phyloP scores from a whole-genome alignment of 108 stramenopile species.

The Conticribra guillardii region DNA sequence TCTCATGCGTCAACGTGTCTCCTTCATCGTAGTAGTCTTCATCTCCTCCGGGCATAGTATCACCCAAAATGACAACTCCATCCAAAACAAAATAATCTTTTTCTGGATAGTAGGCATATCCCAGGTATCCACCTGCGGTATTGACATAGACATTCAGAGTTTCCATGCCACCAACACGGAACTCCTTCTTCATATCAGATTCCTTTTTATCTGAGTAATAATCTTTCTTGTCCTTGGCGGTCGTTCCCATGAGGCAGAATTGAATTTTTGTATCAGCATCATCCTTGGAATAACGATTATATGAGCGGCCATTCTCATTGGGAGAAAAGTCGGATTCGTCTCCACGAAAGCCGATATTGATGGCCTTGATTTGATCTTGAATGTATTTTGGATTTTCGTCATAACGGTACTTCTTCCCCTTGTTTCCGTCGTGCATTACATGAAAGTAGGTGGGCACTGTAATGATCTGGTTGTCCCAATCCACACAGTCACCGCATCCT shows the following conservation, averaged over 20 bases:
- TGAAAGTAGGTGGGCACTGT: slow-evolving; percentile 9
- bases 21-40: slow-evolving; percentile 28
- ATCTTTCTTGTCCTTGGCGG: neutral
- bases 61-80: slow-evolving; percentile 4
- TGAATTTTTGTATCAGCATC: neutral
- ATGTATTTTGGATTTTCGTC: neutral
- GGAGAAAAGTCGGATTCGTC: neutral
- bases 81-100: neutral
- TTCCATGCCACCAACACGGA: slow-evolving; percentile 1
- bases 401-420: slow-evolving; percentile 3
- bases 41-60: slow-evolving; percentile 4
- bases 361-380: slow-evolving; percentile 11
- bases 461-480: neutral
- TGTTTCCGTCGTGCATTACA: slow-evolving; percentile 4
- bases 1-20: slow-evolving; percentile 46
- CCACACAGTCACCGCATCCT: neutral
- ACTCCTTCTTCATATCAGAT: slow-evolving; percentile 8
- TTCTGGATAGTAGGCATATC: slow-evolving; percentile 5
- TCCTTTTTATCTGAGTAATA: slow-evolving; percentile 7
- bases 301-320: neutral
- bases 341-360: slow-evolving; percentile 6
- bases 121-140: neutral
- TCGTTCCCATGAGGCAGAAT: neutral
- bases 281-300: neutral
- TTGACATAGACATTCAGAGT: slow-evolving; percentile 32